Percentiles rank a stretch among this genome's conserved stretches.
Evolutionary conservation across 1,284 basidiomycete genomes (phyloP).

Genomic region (Ustilago trichophora): DNA sequence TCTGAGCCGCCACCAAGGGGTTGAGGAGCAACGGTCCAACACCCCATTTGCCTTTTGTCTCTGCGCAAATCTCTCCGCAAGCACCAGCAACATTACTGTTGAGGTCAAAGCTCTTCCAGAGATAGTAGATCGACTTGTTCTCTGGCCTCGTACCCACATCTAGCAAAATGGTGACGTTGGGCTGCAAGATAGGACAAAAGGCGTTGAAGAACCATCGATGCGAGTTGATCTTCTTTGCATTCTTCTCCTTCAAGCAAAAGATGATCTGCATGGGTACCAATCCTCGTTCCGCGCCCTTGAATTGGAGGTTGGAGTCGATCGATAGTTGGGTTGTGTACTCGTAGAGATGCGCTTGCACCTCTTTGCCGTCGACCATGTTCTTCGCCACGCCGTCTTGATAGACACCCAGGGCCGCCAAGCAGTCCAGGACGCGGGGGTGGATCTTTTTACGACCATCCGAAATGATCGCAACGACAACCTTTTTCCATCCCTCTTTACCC

Average conservation of each 20-base stretch:
- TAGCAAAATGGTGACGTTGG: constrained; percentile 86
- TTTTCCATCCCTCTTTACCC: constrained; percentile 97
- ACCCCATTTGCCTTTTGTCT: constrained; percentile 63
- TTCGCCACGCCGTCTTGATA: constrained; percentile 81
- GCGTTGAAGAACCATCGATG: constrained; percentile 71
- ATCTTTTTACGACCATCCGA: constrained; percentile 92
- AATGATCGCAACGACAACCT: constrained; percentile 76
- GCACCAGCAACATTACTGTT: constrained; percentile 84
- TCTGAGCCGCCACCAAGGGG: constrained; percentile 82
- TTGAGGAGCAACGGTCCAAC: constrained; percentile 87
- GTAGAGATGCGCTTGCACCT: constrained; percentile 91
- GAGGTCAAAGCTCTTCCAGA: constrained; percentile 92
- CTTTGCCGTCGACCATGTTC: constrained; percentile 84
- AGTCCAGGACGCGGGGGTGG: constrained; percentile 92
- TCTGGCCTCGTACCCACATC: constrained; percentile 98
- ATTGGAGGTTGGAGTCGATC: constrained; percentile 85
- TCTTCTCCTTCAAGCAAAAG: constrained; percentile 65
- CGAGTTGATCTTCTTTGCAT: constrained; percentile 77
- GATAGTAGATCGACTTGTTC: constrained; percentile 93
- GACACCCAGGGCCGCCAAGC: constrained; percentile 72
- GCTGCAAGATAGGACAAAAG: constrained; percentile 70
- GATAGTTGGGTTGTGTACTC: constrained; percentile 94
- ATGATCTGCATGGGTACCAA: constrained; percentile 68
- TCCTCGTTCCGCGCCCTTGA: constrained; percentile 91
- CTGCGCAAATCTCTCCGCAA: constrained; percentile 74